phyloP scores from a whole-genome alignment of 73 alveolate species.

The Blepharisma stoltei region DNA sequence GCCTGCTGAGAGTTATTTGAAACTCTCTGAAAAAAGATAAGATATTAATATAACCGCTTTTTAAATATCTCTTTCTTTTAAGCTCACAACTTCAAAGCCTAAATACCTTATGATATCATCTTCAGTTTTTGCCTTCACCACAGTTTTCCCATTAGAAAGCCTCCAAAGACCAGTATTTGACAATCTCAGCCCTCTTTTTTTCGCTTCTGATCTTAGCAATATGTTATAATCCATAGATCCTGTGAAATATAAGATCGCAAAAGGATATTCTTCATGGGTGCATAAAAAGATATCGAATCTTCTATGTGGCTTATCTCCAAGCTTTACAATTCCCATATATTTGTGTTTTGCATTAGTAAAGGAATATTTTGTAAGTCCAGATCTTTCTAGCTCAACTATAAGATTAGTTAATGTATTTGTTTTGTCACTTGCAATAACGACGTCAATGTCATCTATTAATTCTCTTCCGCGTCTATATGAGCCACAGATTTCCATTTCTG shows the following conservation, averaged over 20 bases:
- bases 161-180: slow-evolving; percentile 57
- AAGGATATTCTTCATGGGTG: slow-evolving; percentile 64
- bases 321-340: slow-evolving; percentile 75
- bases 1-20: too few species aligned
- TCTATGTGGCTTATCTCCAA: slow-evolving; percentile 44
- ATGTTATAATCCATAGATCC: slow-evolving; percentile 92
- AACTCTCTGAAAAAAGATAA: too few species aligned
- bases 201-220: slow-evolving; percentile 82
- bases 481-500: slow-evolving; percentile 75
- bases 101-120: slow-evolving; percentile 79
- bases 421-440: slow-evolving; percentile 79
- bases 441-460: slow-evolving; percentile 94
- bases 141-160: slow-evolving; percentile 57
- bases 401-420: slow-evolving; percentile 49
- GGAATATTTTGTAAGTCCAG: slow-evolving; percentile 47
- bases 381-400: slow-evolving; percentile 35
- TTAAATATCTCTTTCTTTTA: slow-evolving; percentile 90
- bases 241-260: slow-evolving; percentile 91
- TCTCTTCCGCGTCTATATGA: slow-evolving; percentile 88
- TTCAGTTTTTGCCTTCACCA: slow-evolving; percentile 74
- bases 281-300: slow-evolving; percentile 77
- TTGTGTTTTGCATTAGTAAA: slow-evolving; percentile 50
- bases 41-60: too few species aligned
- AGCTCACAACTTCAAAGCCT: slow-evolving; percentile 69
- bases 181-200: slow-evolving; percentile 75